phyloP scores from a whole-genome alignment of 1,139 yeast species.

The Kurtzmaniella quercitrusa region DNA sequence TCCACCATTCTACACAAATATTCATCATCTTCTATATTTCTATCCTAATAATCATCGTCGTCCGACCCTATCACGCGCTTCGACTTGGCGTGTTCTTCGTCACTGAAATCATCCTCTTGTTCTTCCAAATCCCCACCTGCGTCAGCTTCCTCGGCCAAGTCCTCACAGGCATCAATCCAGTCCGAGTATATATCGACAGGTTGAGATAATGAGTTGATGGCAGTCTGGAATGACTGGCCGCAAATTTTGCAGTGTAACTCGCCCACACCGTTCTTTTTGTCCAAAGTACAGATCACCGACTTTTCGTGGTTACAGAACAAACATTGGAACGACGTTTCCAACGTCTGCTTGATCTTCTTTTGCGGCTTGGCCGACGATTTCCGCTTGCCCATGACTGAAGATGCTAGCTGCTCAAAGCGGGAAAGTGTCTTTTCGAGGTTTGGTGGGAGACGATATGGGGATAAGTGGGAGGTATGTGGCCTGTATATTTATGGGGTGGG shows the following conservation, averaged over 20 bases:
- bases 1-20: not conserved
- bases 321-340: slow-evolving; percentile 87
- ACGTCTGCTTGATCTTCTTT: slow-evolving; percentile 71
- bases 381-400: slow-evolving; percentile 67
- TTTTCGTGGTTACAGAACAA: slow-evolving; percentile 94
- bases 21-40: not conserved
- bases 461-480: too few species aligned
- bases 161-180: slow-evolving; percentile 99
- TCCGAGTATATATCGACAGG: slow-evolving; percentile 96
- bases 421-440: not conserved
- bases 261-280: slow-evolving; percentile 83
- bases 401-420: not conserved
- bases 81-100: slow-evolving; percentile 30
- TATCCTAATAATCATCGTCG: slow-evolving; percentile 21
- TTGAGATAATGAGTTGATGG: slow-evolving; percentile 75
- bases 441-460: not conserved
- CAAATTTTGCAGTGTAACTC: slow-evolving; percentile 87
- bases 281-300: slow-evolving; percentile 83
- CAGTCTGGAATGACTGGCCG: slow-evolving; percentile 90
- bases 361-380: slow-evolving; percentile 86
- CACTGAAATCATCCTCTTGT: slow-evolving; percentile 38
- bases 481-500: too few species aligned
- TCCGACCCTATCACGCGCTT: slow-evolving; percentile 23
- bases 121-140: slow-evolving; percentile 16
- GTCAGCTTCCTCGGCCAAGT: slow-evolving; percentile 70